Evolutionary conservation across 805 yeast species (phyloP).

Genomic region (Wickerhamiella vanderwaltii): DNA sequence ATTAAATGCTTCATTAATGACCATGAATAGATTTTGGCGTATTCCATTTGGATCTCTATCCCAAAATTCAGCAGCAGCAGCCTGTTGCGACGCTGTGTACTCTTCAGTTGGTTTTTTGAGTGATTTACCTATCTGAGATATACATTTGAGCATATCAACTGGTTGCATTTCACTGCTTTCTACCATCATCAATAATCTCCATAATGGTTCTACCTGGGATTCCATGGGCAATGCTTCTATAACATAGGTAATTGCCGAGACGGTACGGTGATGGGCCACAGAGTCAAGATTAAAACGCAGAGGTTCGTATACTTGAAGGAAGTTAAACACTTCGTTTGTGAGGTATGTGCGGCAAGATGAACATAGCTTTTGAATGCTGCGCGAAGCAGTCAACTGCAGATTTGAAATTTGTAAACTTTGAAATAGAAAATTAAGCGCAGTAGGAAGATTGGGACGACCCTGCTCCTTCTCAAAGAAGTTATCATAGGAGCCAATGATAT

Average conservation of each 20-base stretch:
- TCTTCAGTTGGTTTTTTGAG: slow-evolving; percentile 47
- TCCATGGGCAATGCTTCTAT: slow-evolving; percentile 22
- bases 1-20: slow-evolving; percentile 31
- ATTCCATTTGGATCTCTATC: slow-evolving; percentile 25
- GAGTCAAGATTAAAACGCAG: slow-evolving; percentile 17
- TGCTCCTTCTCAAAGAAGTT: slow-evolving; percentile 41
- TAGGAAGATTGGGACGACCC: slow-evolving; percentile 37
- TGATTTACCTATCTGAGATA: slow-evolving; percentile 63
- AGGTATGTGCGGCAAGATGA: slow-evolving; percentile 24
- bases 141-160: slow-evolving; percentile 46
- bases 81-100: slow-evolving; percentile 25
- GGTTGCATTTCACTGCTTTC: slow-evolving; percentile 15
- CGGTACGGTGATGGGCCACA: slow-evolving; percentile 26
- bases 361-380: slow-evolving; percentile 42
- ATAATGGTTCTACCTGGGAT: slow-evolving; percentile 25
- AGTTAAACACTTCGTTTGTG: slow-evolving; percentile 20
- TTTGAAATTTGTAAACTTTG: slow-evolving; percentile 24
- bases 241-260: slow-evolving; percentile 26
- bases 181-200: slow-evolving; percentile 14
- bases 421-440: slow-evolving; percentile 47
- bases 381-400: slow-evolving; percentile 35
- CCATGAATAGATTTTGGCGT: slow-evolving; percentile 32
- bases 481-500: slow-evolving; percentile 46
- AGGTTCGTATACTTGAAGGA: slow-evolving; percentile 23
- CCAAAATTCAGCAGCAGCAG: slow-evolving; percentile 28